A percentile compares a stretch with the other conserved stretches of the same genome.
Conservation (phyloP, 2,329 filamentous ascomycete species). For the Knufia fluminis region DNA sequence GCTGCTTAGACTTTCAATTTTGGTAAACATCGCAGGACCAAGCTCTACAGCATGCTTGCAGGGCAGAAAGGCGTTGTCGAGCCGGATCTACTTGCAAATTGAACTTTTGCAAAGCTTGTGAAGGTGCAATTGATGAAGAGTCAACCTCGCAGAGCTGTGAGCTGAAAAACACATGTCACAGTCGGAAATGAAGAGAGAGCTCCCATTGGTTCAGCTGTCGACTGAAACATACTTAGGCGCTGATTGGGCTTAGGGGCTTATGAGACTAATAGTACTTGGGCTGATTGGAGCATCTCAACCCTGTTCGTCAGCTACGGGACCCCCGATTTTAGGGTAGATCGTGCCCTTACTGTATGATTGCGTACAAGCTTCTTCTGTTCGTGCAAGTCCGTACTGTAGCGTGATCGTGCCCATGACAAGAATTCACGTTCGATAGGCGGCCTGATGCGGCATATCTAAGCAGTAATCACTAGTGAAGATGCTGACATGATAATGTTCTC, state of each 20-base stretch:
- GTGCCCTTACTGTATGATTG: not conserved
- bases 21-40: constrained; percentile 25
- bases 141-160: not conserved
- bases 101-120: constrained; percentile 2
- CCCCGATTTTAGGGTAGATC: not conserved
- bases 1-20: constrained; percentile 14
- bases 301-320: not conserved
- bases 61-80: constrained; percentile 27
- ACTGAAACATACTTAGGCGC: too few relatives aligned
- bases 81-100: constrained; percentile 28
- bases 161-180: not conserved
- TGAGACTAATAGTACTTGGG: too few relatives aligned
- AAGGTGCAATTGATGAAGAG: not conserved
- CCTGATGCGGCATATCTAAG: not conserved
- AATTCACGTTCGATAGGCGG: not conserved
- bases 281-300: too few relatives aligned
- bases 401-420: not conserved
- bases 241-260: too few relatives aligned
- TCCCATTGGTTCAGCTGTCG: not conserved
- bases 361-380: not conserved
- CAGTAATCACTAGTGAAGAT: not conserved
- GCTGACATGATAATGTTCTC: not conserved
- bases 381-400: not conserved
- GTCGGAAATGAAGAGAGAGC: not conserved
- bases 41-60: constrained; percentile 26